Conservation (phyloP, 495 filamentous ascomycete genomes). For the Melanomma pulvis-pyrius region DNA sequence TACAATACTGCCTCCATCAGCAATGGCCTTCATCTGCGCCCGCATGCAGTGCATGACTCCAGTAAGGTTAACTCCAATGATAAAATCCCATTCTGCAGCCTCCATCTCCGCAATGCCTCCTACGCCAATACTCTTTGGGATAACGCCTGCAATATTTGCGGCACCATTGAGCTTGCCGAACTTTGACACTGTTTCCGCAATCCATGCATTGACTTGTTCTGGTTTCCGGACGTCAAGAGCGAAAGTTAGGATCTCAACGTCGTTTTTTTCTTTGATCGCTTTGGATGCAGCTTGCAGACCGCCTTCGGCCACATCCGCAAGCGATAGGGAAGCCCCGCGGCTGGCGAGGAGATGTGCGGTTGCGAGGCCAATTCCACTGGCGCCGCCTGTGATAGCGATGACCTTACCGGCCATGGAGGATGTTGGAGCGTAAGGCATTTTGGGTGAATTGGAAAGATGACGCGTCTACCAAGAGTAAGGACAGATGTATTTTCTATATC, state of each 20-base stretch:
- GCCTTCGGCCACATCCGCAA: slow-evolving; percentile 8
- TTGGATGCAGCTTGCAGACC: slow-evolving; percentile 10
- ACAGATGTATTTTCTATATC: too few species aligned
- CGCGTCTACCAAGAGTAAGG: too few species aligned
- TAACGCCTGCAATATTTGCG: slow-evolving; percentile 60
- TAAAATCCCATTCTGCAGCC: slow-evolving; percentile 38
- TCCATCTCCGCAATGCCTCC: slow-evolving; percentile 46
- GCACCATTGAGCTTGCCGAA: slow-evolving; percentile 57
- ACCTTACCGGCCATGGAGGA: not conserved
- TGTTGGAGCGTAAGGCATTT: too few species aligned
- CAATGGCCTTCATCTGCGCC: slow-evolving; percentile 27
- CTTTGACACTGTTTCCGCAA: slow-evolving; percentile 5
- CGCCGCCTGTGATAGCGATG: slow-evolving; percentile 28
- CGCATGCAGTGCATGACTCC: slow-evolving; percentile 41
- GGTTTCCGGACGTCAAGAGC: slow-evolving; percentile 20
- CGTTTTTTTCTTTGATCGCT: not conserved
- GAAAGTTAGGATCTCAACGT: slow-evolving; percentile 1
- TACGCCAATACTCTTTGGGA: slow-evolving; percentile 44
- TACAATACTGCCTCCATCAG: slow-evolving; percentile 51
- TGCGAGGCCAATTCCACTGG: slow-evolving; percentile 31
- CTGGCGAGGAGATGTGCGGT: slow-evolving; percentile 21
- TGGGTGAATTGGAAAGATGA: too few species aligned
- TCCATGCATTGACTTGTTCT: slow-evolving; percentile 20
- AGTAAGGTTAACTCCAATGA: slow-evolving; percentile 43
- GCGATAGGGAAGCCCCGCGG: slow-evolving; percentile 19